Evolutionary conservation across 352 stramenopile genomes (phyloP), one percentile per base, ranked within the genome.

Genomic region (Globisporangium spinosum): DNA sequence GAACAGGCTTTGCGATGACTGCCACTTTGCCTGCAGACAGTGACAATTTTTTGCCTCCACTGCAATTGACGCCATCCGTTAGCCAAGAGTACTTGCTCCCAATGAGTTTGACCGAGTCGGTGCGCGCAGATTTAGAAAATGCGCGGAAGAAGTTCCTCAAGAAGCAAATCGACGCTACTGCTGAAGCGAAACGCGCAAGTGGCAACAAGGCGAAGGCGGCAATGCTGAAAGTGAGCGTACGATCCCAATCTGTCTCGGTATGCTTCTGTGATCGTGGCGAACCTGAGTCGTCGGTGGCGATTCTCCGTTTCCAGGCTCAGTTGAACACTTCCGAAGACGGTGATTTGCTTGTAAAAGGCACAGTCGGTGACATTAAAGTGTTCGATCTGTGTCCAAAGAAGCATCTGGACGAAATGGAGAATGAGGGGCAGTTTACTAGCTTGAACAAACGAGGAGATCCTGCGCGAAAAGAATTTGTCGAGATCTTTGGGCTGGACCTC

Each of bases 241-340:
- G 79, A 56, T 45, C 93, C 0, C 85, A 93, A 63, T 96, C 89
- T 23, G 55, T 94, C 32, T 96, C 89, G 8, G 66, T 92, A 2
- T 91, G 87, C 29, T 84, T 96, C 64, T 83, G 78, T 47, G 85
- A 96, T 67, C 83, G 85, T 56, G 77, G 81, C 22, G 82, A 93
- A 58, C 77, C 76, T 17, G 63, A 94, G 5, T 69, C 73, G 23
- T 96, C 89, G 0, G 54, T 93, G 43, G 89, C 89, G 1, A 67
- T 96, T 71, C 72, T 93, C 58, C 65, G 84, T 49, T 84, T 79
- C 5, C 69, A 78, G 45, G 58, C 79, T 20, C 70, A 83, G 10
- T 27, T 89, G 65, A 70, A 62, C 27, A 76, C 67, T 23, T 71
- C 59, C 17, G 77, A 71, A 61, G 58, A 57, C 38, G 68, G 58